Evolutionary conservation across 2,329 filamentous ascomycete species (phyloP).

Genomic region (Aureobasidium sp.): DNA sequence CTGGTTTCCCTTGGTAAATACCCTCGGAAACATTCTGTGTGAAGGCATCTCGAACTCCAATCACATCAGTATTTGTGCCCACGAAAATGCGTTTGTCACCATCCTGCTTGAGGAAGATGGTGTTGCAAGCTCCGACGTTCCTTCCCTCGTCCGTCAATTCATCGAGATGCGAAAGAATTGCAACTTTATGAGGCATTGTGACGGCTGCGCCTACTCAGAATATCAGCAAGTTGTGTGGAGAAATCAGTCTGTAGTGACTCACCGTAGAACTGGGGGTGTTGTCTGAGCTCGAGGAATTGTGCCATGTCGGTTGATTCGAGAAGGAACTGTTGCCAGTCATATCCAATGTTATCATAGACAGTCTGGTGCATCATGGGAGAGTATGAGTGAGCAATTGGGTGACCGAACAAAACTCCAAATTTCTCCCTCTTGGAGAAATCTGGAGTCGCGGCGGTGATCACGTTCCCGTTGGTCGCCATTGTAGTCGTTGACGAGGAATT

Average conservation of each 20-base stretch:
- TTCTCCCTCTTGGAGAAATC: slow-evolving; percentile 43
- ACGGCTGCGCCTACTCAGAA: slow-evolving; percentile 64
- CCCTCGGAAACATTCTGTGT: slow-evolving; percentile 39
- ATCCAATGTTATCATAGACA: slow-evolving; percentile 54
- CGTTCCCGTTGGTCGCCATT: too few species aligned
- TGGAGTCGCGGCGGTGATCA: neutral
- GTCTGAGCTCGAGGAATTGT: slow-evolving; percentile 53
- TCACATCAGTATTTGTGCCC: slow-evolving; percentile 84
- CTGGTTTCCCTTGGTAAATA: slow-evolving; percentile 66
- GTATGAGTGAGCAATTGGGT: slow-evolving; percentile 63
- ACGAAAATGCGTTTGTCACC: slow-evolving; percentile 61
- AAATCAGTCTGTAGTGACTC: slow-evolving; percentile 28
- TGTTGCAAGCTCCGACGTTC: slow-evolving; percentile 83
- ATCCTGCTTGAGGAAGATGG: slow-evolving; percentile 69
- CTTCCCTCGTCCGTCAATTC: slow-evolving; percentile 76
- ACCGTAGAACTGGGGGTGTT: slow-evolving; percentile 69
- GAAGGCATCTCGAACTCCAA: slow-evolving; percentile 80
- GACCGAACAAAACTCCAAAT: slow-evolving; percentile 62
- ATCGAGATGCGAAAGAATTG: slow-evolving; percentile 78
- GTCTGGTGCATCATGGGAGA: slow-evolving; percentile 62
- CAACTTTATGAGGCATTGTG: slow-evolving; percentile 87
- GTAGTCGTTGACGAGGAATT: too few species aligned
- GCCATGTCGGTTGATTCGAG: slow-evolving; percentile 51
- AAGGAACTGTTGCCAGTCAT: slow-evolving; percentile 59
- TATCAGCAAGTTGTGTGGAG: neutral